Base-by-base conservation (phyloP, 768 basidiomycete species). In the Kwoniella sp. region DNA sequence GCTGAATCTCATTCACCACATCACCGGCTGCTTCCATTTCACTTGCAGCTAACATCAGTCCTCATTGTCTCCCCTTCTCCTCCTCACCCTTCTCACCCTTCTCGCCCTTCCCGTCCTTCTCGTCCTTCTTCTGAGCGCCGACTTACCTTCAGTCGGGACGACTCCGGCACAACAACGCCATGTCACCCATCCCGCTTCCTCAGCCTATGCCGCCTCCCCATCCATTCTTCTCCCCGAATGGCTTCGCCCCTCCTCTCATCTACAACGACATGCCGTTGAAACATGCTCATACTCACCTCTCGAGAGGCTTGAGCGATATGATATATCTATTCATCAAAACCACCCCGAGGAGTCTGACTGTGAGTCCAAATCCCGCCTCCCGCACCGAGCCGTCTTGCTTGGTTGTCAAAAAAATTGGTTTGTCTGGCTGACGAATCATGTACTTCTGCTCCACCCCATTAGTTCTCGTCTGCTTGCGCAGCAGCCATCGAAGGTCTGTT, bases 381-480 rank as follows among this genome's bases (percentile, higher is more conserved):
- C 31, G 13, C n/a, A n/a, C n/a, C n/a, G n/a, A n/a, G n/a, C n/a
- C 20, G 48, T 9, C 20, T 9, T n/a, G 7, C 20, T n/a, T n/a
- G n/a, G n/a, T n/a, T n/a, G n/a, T n/a, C n/a, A n/a, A n/a, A n/a
- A n/a, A n/a, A n/a, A n/a, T n/a, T n/a, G n/a, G n/a, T n/a, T n/a
- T n/a, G n/a, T n/a, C n/a, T n/a, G n/a, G 41, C 41, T 20, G 30
- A 55, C 25, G n/a, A 23, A 9, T 12, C 13, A 38, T 31, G 2
- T 41, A 20, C 51, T 11, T 13, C 26, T 2, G 34, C 48, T 15
- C n/a, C n/a, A n/a, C n/a, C n/a, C n/a, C 30, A 28, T 45, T 38
- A 54, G 57, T 65, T 65, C 52, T 65, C 63, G 30, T 63, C 62
- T 31, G 63, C 63, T 22, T 48, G 31, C 17, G 63, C 51, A 4